phyloP scores from a whole-genome alignment of 257 asterid species.

The Primulina eburnea region DNA sequence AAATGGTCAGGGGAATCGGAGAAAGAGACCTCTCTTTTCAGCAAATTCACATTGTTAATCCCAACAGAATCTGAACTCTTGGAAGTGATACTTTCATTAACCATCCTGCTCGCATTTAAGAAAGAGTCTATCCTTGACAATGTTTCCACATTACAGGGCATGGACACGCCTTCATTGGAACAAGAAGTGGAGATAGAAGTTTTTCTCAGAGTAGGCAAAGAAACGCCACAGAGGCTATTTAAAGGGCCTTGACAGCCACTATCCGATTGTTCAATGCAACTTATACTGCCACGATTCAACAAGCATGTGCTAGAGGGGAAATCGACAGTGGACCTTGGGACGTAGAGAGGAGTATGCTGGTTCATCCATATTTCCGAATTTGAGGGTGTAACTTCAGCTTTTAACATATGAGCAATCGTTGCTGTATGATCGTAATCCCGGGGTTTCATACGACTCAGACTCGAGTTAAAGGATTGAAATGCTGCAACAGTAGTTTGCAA shows the following conservation, averaged over 20 bases:
- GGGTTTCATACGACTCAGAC: slow-evolving; percentile 17
- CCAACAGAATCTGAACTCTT: slow-evolving; percentile 15
- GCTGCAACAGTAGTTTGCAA: slow-evolving; percentile 28
- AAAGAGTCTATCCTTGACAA: slow-evolving; percentile 19
- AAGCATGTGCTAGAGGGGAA: slow-evolving; percentile 23
- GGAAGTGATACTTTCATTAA: slow-evolving; percentile 25
- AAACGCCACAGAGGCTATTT: slow-evolving; percentile 19
- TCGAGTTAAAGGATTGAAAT: slow-evolving; percentile 31
- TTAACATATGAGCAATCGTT: slow-evolving; percentile 25
- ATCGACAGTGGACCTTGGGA: slow-evolving; percentile 27
- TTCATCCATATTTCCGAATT: slow-evolving; percentile 54
- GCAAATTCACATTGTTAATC: slow-evolving; percentile 31
- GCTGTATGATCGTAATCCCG: slow-evolving; percentile 20
- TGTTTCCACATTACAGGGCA: slow-evolving; percentile 19
- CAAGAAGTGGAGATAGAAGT: slow-evolving; percentile 27
- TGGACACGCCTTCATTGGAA: slow-evolving; percentile 25
- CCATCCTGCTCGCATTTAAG: slow-evolving; percentile 28
- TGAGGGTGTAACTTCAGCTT: slow-evolving; percentile 60
- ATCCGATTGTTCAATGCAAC: slow-evolving; percentile 29
- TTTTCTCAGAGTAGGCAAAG: slow-evolving; percentile 27
- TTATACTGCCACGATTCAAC: slow-evolving; percentile 23
- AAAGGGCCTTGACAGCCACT: slow-evolving; percentile 23
- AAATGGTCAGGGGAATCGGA: slow-evolving; percentile 29
- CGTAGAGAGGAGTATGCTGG: slow-evolving; percentile 32
- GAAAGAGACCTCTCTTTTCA: slow-evolving; percentile 30